Conservation (phyloP, 495 filamentous ascomycete species). For the Aspergillus steynii region DNA sequence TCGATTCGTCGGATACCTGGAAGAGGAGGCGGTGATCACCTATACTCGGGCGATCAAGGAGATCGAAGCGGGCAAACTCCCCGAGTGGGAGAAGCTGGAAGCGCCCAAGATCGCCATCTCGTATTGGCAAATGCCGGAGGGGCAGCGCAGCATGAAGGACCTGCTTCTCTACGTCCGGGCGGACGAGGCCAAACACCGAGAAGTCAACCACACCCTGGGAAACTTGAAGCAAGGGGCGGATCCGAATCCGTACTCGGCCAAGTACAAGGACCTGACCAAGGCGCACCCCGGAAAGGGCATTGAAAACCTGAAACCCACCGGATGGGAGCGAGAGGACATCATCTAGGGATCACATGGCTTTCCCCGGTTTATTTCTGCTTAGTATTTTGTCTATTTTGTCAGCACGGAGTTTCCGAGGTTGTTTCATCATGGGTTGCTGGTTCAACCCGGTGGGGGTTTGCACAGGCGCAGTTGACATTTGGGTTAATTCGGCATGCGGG, state of each 20-base stretch:
- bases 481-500: not conserved
- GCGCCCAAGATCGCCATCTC: slow-evolving; percentile 85
- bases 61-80: slow-evolving; percentile 78
- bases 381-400: not conserved
- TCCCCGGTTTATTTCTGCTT: not conserved
- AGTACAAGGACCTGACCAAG: slow-evolving; percentile 63
- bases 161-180: slow-evolving; percentile 85
- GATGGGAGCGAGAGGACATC: slow-evolving; percentile 85
- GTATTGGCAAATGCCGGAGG: slow-evolving; percentile 94
- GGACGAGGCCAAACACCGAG: slow-evolving; percentile 94
- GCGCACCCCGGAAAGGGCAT: slow-evolving; percentile 73
- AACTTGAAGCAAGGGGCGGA: slow-evolving; percentile 81
- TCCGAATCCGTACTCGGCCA: slow-evolving; percentile 84
- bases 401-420: not conserved
- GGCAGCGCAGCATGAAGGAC: slow-evolving; percentile 77
- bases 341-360: slow-evolving; percentile 44
- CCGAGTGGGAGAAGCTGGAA: slow-evolving; percentile 74
- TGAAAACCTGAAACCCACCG: slow-evolving; percentile 62
- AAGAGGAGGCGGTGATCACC: slow-evolving; percentile 95
- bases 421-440: not conserved
- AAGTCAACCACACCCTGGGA: slow-evolving; percentile 93
- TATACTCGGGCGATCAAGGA: slow-evolving; percentile 87
- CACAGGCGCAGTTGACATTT: slow-evolving; percentile 12
- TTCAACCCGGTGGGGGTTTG: not conserved
- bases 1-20: slow-evolving; percentile 94